Base-by-base conservation (phyloP, 768 basidiomycete genomes). In the Plicaturopsis crispa region DNA sequence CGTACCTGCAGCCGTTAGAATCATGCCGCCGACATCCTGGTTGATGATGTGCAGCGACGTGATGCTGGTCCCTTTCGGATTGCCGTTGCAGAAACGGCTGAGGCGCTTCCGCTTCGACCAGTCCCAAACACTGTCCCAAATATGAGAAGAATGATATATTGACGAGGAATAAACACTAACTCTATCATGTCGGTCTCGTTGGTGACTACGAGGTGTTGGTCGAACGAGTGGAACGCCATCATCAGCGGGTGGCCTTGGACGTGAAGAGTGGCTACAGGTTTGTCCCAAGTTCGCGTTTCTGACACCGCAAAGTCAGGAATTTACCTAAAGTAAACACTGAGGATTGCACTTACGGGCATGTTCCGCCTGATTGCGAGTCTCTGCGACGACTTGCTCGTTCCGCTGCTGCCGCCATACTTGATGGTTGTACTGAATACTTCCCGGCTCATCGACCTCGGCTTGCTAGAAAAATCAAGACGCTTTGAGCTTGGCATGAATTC, bases 391-490 rank as follows among this genome's bases (percentile, higher is more conserved):
- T 40, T 78, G 70, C 48, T 97, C 92, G 51, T 96, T 96, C 36
- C 92, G 79, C 46, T 83, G 73, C 49, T 93, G 84, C 45, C 93
- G 71, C 93, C 93, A 98, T 0, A 92, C 77, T 52, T 96, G 93
- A 52, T 94, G 85, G 52, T 96, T 98, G 52, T 93, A 98, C 47
- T 84, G 80, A 22, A 85, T 65, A 47, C 89, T 93, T 2, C 96
- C 96, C 17, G 94, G 92, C 56, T 99, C 96, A 54, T 98, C 93
- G 2, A 81, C 81, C 54, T 98, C 94, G 5, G 87, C 78, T 78
- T 90, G 85, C 93, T 93, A 50, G 3, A 36, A 22, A 45, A 18
- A 35, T 2, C 22, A 41, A 35, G 45, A 31, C 23, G 35, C n/a
- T 48, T 42, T 42, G 53, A 42, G 37, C 31, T 11, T 10, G 12